Evolutionary conservation across 2,329 filamentous ascomycete genomes (phyloP), one percentile per base, ranked within the genome.

Genomic region (Cercospora brassicicola): DNA sequence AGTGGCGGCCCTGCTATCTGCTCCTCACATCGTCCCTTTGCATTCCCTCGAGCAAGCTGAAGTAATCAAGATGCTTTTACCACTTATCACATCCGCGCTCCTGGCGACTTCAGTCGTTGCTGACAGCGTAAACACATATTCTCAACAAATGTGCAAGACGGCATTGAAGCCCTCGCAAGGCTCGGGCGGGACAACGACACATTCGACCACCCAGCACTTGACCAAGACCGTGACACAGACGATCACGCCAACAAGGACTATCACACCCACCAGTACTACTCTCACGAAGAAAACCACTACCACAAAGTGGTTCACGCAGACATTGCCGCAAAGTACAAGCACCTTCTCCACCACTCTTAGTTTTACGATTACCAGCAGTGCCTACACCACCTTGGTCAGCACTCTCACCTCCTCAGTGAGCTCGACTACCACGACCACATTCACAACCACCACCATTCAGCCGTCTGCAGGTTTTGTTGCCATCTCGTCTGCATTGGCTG

Each of bases 311-410:
- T 59, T 39, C 1, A 67, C 68, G 9, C 62, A 42, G 30, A 67
- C 68, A 8, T 55, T 70, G 15, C 62, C 65, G 2, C 65, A 70
- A 48, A 67, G 62, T 23, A 70, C 68, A 13, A 48, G 60, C 59
- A 67, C 65, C 4, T 70, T 67, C 9, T 70, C 65, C 2, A 61
- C 39, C 10, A 70, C 68, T 10, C 28, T 64, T 2, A 60, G 62
- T 10, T 63, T 67, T 45, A 67, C 65, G 10, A 28, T 53, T 3
- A 70, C 68, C 1, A 67, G 42, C 53, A 70, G 65, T 18, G 65
- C 59, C 9, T 62, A 36, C 8, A 67, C 65, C 8, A 70, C 68
- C 18, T 51, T 67, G 13, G 64, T 66, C 11, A 63, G 62, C n/a
- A 70, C 65, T 9, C 9, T 55, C 26, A 67, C 59, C 2, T 67